Percentiles rank a stretch among this genome's conserved stretches.
These are phyloP conservation scores for Nematodospora anomalae DNA, from an alignment of 1,139 yeast species.

Conservation along the genomic window DNA sequence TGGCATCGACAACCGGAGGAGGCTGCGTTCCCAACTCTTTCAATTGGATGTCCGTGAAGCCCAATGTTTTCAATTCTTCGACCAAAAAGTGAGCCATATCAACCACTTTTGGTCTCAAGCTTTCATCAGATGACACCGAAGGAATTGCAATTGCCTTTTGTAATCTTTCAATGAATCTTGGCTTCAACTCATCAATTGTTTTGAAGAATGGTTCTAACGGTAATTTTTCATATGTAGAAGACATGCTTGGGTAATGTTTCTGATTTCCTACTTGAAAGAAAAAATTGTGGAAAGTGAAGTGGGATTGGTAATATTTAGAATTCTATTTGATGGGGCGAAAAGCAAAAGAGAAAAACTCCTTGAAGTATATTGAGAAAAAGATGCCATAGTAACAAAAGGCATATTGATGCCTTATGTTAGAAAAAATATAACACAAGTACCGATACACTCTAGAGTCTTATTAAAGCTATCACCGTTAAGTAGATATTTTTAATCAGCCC, in stretches of 20 bases:
- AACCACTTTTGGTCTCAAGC: slow-evolving; percentile 81
- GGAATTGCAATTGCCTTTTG: slow-evolving; percentile 87
- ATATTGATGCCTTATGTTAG: neutral
- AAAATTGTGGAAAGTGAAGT: no score
- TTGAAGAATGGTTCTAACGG: slow-evolving; percentile 50
- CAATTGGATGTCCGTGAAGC: slow-evolving; percentile 78
- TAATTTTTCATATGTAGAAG: slow-evolving; percentile 35
- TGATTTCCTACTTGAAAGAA: no score
- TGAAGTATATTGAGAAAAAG: no score
- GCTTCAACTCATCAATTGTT: slow-evolving; percentile 70
- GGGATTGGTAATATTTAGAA: no score
- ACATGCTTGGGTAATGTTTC: no score
- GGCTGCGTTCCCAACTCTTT: slow-evolving; percentile 88
- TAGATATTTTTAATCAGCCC: no score
- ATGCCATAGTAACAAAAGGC: neutral
- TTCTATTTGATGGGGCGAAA: no score
- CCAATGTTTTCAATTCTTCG: slow-evolving; percentile 64
- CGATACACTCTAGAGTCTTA: no score
- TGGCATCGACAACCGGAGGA: slow-evolving; percentile 68
- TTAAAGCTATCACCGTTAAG: no score
- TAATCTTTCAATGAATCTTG: slow-evolving; percentile 66
- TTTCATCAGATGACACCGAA: slow-evolving; percentile 90
- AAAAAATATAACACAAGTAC: no score
- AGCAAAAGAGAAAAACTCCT: no score
- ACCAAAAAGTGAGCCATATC: slow-evolving; percentile 83